Evolutionary conservation across 164 flowering plant genomes (phyloP).

Genomic region (Cinnamomum chago): DNA sequence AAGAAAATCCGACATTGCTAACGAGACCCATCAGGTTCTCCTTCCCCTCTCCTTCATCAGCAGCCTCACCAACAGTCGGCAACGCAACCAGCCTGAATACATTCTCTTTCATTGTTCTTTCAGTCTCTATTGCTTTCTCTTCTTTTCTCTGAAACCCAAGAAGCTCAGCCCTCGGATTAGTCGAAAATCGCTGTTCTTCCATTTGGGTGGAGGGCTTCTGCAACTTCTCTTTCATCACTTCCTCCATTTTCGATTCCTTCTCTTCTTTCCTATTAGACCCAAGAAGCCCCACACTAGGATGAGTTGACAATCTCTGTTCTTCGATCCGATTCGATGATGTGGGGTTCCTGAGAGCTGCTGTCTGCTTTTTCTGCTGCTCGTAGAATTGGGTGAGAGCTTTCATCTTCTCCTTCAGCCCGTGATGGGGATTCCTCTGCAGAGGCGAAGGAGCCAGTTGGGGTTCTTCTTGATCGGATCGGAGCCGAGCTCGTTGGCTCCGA

Average conservation of each 20-base stretch:
- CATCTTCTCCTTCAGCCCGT: constrained; percentile 89
- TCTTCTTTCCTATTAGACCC: constrained; percentile 31
- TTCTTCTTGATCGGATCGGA: constrained; percentile 31
- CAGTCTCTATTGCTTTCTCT: constrained; percentile 17
- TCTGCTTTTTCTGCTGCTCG: constrained; percentile 72
- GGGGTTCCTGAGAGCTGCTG: constrained; percentile 34
- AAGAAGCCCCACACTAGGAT: constrained; percentile 45
- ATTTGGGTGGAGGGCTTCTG: constrained; percentile 11
- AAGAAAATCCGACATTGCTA: constrained; percentile 41
- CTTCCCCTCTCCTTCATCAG: constrained; percentile 34
- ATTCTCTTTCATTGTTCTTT: constrained; percentile 44
- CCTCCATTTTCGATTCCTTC: constrained; percentile 10
- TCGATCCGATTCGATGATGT: constrained; percentile 14
- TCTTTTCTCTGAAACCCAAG: constrained; percentile 24
- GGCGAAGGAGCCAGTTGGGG: constrained; percentile 14
- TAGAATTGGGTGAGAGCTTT: constrained; percentile 70
- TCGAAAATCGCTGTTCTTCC: constrained; percentile 28
- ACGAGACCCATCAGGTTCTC: constrained; percentile 49
- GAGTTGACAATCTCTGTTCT: constrained; percentile 33
- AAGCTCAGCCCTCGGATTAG: constrained; percentile 49
- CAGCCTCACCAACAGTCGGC: constrained; percentile 13
- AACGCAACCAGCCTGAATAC: constrained; percentile 34
- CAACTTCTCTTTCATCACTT: constrained; percentile 47
- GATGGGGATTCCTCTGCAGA: constrained; percentile 60
- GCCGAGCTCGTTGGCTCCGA: constrained; percentile 19